These are phyloP conservation scores for Opeltia flavorubescens DNA, from an alignment of 495 filamentous ascomycete species.

Conservation along the genomic window DNA sequence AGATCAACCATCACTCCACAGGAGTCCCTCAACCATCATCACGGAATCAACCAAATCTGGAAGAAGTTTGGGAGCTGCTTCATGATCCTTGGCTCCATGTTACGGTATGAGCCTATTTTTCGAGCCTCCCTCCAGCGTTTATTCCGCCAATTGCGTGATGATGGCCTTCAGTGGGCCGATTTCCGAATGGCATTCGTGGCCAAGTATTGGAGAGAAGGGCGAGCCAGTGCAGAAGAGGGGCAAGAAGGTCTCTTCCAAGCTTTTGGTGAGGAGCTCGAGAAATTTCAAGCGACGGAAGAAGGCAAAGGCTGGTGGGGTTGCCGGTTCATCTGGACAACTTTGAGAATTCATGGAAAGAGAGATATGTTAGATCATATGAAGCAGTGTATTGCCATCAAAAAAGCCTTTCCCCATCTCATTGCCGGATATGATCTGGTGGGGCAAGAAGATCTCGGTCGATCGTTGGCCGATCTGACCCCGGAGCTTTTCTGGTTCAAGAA, in stretches of 20 bases:
- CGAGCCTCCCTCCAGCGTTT: slow-evolving; percentile 55
- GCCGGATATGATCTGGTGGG: slow-evolving; percentile 83
- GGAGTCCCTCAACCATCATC: slow-evolving; percentile 64
- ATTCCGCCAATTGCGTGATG: slow-evolving; percentile 50
- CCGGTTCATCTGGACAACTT: slow-evolving; percentile 73
- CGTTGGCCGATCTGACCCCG: slow-evolving; percentile 63
- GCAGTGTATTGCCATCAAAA: slow-evolving; percentile 66
- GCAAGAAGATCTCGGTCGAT: slow-evolving; percentile 64
- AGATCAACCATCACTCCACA: slow-evolving; percentile 54
- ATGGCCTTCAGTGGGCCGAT: slow-evolving; percentile 76
- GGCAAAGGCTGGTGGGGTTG: slow-evolving; percentile 71
- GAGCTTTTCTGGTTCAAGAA: slow-evolving; percentile 89
- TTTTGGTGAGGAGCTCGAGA: slow-evolving; percentile 64
- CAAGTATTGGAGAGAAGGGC: slow-evolving; percentile 43
- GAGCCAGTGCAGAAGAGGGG: slow-evolving; percentile 43
- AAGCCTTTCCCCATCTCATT: slow-evolving; percentile 62
- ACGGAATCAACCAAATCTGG: slow-evolving; percentile 72
- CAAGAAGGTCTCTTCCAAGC: slow-evolving; percentile 52
- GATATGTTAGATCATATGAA: slow-evolving; percentile 67
- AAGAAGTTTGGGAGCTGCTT: slow-evolving; percentile 60
- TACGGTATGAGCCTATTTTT: slow-evolving; percentile 88
- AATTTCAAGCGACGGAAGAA: slow-evolving; percentile 55
- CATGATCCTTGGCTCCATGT: slow-evolving; percentile 50
- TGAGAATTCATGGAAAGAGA: slow-evolving; percentile 48
- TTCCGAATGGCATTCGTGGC: slow-evolving; percentile 44